Evolutionary conservation across 305 asterid species (phyloP).

Genomic region (Rubia peregrina): DNA sequence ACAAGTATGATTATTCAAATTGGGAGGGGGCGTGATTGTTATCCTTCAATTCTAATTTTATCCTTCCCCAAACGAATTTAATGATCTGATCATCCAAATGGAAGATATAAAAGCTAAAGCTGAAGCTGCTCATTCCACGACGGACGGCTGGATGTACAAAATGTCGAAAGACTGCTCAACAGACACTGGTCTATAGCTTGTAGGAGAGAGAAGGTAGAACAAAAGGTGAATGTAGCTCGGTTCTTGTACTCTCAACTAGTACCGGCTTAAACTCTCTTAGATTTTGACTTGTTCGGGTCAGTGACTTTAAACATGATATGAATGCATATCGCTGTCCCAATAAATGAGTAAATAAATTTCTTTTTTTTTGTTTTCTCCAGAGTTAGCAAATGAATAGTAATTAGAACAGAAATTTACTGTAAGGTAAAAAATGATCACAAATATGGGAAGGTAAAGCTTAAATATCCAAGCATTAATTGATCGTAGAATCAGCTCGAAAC

Average conservation of each 20-base stretch:
- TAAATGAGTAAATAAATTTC: background rate
- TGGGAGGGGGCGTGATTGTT: too few species aligned
- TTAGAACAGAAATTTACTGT: background rate
- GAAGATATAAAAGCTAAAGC: background rate
- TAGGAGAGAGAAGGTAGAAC: background rate
- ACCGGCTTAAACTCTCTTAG: background rate
- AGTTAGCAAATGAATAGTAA: background rate
- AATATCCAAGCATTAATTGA: background rate
- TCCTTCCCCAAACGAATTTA: background rate
- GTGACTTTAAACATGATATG: background rate
- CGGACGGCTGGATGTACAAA: background rate
- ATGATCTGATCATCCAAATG: background rate
- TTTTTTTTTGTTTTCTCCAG: background rate
- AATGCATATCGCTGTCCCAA: background rate
- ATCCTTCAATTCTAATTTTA: background rate
- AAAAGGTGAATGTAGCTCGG: background rate
- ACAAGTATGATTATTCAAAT: too few species aligned
- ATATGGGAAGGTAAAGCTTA: background rate
- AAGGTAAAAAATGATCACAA: background rate
- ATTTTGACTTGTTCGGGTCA: background rate
- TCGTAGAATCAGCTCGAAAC: constrained; percentile 26
- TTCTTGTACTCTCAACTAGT: background rate
- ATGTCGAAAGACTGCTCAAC: background rate
- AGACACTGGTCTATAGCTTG: background rate
- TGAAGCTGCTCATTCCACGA: background rate